phyloP scores from a whole-genome alignment of 805 yeast species.

The Candida fluviatilis region DNA sequence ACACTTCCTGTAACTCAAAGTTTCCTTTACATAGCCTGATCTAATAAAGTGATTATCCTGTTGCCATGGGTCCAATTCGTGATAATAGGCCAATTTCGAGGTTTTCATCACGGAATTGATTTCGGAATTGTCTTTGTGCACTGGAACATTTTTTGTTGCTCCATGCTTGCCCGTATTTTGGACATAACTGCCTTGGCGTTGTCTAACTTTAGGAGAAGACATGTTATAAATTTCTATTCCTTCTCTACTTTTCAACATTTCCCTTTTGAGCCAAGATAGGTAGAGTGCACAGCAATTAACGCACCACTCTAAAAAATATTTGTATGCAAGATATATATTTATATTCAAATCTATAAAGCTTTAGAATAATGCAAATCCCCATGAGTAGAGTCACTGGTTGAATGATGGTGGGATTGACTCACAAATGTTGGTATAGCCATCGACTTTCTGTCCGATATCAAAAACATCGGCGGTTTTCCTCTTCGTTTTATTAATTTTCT shows the following conservation, averaged over 20 bases:
- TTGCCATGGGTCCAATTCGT: constrained; percentile 70
- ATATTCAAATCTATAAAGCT: no score
- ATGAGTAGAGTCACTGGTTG: no score
- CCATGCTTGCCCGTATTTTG: background rate
- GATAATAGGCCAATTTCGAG: constrained; percentile 33
- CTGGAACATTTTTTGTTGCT: background rate
- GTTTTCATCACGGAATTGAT: background rate
- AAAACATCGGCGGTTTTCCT: constrained; percentile 14
- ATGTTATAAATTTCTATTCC: no score
- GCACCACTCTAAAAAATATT: background rate
- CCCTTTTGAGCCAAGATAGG: no score
- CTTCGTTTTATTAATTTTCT: constrained; percentile 23
- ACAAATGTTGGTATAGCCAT: constrained; percentile 52
- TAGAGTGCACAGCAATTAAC: background rate
- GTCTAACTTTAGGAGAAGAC: constrained; percentile 3
- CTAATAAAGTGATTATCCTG: constrained; percentile 64
- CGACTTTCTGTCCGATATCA: constrained; percentile 29
- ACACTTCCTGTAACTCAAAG: constrained; percentile 44
- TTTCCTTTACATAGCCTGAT: constrained; percentile 60
- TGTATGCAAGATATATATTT: background rate
- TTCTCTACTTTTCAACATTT: no score
- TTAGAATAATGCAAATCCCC: no score
- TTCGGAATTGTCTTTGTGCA: background rate
- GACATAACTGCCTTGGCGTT: background rate
- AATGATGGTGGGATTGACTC: constrained; percentile 56